Evolutionary conservation across 208 protist species (phyloP).

Genomic region (Trypanosomatidae sp.): DNA sequence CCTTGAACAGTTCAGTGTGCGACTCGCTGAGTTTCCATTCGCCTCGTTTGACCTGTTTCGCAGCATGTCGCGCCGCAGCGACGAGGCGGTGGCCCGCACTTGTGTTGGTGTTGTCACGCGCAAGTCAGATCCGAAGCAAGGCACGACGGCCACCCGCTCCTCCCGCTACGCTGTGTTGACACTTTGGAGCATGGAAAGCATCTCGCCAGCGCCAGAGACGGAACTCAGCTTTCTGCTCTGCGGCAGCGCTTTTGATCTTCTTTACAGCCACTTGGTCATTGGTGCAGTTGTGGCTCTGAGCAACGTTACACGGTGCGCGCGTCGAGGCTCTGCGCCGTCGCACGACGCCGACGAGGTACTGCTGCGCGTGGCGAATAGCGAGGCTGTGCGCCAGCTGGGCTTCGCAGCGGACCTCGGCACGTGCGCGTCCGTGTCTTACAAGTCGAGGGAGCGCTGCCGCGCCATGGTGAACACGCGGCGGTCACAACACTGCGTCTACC

Average conservation of each 20-base stretch:
- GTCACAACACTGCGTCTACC: conserved; percentile 51
- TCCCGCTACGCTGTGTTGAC: conserved; percentile 48
- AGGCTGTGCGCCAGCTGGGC: conserved; percentile 59
- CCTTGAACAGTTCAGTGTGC: conserved; percentile 61
- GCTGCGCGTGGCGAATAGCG: conserved; percentile 32
- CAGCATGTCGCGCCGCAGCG: conserved; percentile 4
- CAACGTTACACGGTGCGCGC: conserved; percentile 31
- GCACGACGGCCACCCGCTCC: conserved; percentile 11
- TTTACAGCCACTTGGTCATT: conserved; percentile 47
- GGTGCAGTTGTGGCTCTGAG: conserved; percentile 65
- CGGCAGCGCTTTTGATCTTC: conserved; percentile 58
- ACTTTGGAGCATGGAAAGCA: conserved; percentile 66
- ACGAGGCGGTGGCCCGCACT: conserved; percentile 25
- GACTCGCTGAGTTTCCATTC: conserved; percentile 59
- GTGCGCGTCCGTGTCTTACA: conserved; percentile 39
- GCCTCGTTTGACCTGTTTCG: conserved; percentile 36
- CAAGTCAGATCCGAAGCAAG: conserved; percentile 69
- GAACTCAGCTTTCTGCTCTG: conserved; percentile 63
- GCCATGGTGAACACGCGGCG: conserved; percentile 47
- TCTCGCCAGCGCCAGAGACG: conserved; percentile 36
- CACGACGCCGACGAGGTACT: conserved; percentile 11
- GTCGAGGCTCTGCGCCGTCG: conserved; percentile 1
- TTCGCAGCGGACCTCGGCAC: conserved; percentile 63
- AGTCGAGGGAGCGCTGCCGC: conserved; percentile 53
- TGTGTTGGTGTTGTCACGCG: conserved; percentile 67